These are phyloP conservation scores for Eucalyptus brandiana DNA, from an alignment of 345 rosid species.

Conservation along the genomic window DNA sequence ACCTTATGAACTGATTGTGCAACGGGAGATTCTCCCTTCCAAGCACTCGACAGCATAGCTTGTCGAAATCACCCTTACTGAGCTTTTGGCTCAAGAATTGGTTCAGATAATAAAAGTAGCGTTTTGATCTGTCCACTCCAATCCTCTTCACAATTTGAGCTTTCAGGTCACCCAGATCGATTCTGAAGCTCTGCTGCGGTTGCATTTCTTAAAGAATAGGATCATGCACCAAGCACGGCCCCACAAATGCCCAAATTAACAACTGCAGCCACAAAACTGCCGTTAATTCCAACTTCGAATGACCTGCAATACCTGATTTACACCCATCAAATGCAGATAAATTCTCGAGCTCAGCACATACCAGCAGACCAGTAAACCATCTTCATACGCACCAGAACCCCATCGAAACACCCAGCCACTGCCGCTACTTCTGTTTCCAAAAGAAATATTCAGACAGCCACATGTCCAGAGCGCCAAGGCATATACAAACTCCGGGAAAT, in stretches of 20 bases:
- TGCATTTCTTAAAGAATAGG: conserved; percentile 57
- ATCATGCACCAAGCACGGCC: conserved; percentile 35
- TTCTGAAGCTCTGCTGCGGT: conserved; percentile 66
- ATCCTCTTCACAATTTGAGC: conserved; percentile 67
- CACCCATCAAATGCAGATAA: neutral
- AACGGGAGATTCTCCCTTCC: conserved; percentile 88
- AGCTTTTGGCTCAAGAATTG: conserved; percentile 81
- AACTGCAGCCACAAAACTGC: neutral
- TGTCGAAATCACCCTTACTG: conserved; percentile 76
- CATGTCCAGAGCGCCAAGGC: neutral
- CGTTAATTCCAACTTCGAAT: neutral
- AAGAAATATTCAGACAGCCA: neutral
- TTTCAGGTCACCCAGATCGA: conserved; percentile 76
- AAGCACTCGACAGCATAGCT: conserved; percentile 56
- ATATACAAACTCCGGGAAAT: neutral
- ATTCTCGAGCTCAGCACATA: neutral
- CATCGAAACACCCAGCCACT: neutral
- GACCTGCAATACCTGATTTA: neutral
- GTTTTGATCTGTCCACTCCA: conserved; percentile 76
- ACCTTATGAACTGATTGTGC: conserved; percentile 75
- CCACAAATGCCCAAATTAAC: neutral
- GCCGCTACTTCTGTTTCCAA: neutral
- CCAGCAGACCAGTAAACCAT: neutral
- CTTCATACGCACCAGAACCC: neutral
- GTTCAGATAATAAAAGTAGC: conserved; percentile 64